Conservation (phyloP, 768 basidiomycete species). For the Russula sp. region DNA sequence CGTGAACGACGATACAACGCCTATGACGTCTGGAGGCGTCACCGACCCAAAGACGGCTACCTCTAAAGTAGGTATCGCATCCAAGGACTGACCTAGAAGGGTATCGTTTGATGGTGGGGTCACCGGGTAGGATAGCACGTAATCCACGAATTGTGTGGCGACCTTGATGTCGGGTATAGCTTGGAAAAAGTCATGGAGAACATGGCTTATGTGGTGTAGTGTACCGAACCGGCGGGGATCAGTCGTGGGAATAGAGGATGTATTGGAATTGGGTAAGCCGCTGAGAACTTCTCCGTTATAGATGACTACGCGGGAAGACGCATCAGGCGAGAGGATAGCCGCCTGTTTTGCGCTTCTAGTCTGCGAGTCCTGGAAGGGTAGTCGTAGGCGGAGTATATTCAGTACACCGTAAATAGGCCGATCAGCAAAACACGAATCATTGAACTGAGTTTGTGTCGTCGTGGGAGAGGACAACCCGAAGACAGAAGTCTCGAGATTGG, state of each 20-base stretch:
- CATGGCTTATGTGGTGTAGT: constrained; percentile 44
- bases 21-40: constrained; percentile 39
- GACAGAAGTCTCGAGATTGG: constrained; percentile 41
- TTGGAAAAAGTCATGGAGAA: constrained; percentile 48
- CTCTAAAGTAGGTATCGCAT: constrained; percentile 46
- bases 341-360: constrained; percentile 40
- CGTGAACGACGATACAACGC: constrained; percentile 44
- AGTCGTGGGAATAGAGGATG: constrained; percentile 29
- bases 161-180: constrained; percentile 41
- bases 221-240: constrained; percentile 54
- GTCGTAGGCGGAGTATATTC: constrained; percentile 47
- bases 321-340: constrained; percentile 39
- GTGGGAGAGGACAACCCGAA: constrained; percentile 39
- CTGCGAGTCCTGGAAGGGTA: constrained; percentile 46
- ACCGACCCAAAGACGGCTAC: constrained; percentile 59
- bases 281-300: constrained; percentile 46
- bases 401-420: constrained; percentile 60
- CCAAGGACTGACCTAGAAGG: constrained; percentile 35
- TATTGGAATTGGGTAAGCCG: constrained; percentile 35
- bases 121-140: constrained; percentile 36
- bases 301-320: constrained; percentile 42
- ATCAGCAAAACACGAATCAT: constrained; percentile 45
- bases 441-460: constrained; percentile 33
- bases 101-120: constrained; percentile 38
- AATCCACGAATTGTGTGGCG: constrained; percentile 43